Conservation (phyloP, 129 eudicot species). For the Artemisia argyi region DNA sequence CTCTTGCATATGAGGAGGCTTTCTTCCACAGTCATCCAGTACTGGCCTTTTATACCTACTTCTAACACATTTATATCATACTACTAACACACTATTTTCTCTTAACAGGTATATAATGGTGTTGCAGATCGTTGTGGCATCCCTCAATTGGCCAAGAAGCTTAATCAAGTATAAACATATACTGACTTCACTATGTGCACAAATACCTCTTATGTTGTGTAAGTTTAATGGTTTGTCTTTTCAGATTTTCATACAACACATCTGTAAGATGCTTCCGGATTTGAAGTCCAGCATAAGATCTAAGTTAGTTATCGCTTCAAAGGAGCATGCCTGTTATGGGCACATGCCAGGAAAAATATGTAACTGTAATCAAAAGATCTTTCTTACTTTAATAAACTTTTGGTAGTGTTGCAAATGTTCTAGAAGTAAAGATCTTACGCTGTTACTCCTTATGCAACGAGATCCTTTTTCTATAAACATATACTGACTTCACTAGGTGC, state of each 20-base stretch:
- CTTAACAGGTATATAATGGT: slow-evolving; percentile 44
- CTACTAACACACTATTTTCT: not conserved
- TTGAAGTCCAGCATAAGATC: slow-evolving; percentile 53
- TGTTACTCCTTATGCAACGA: not conserved
- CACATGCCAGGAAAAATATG: slow-evolving; percentile 45
- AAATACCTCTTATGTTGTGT: not conserved
- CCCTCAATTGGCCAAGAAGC: slow-evolving; percentile 60
- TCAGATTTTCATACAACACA: slow-evolving; percentile 55
- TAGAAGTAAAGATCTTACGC: not conserved
- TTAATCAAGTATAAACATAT: slow-evolving; percentile 47
- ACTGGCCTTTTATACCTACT: slow-evolving; percentile 8
- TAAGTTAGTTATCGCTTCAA: slow-evolving; percentile 42
- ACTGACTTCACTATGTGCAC: slow-evolving; percentile 16
- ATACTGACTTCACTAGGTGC: not conserved
- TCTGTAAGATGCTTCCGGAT: slow-evolving; percentile 50
- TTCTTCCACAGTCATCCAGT: slow-evolving; percentile 56
- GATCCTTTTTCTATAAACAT: too few species aligned
- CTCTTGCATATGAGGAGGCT: slow-evolving; percentile 49
- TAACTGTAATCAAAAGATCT: slow-evolving; percentile 7
- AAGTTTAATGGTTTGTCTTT: slow-evolving; percentile 13
- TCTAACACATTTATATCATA: too few species aligned
- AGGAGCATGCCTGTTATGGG: slow-evolving; percentile 54
- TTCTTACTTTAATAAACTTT: slow-evolving; percentile 3
- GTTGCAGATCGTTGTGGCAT: slow-evolving; percentile 57
- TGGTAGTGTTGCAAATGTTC: not conserved